Percentiles rank a stretch among this genome's conserved stretches.
Evolutionary conservation across 495 filamentous ascomycete species (phyloP).

Genomic region (Neurospora sp.): DNA sequence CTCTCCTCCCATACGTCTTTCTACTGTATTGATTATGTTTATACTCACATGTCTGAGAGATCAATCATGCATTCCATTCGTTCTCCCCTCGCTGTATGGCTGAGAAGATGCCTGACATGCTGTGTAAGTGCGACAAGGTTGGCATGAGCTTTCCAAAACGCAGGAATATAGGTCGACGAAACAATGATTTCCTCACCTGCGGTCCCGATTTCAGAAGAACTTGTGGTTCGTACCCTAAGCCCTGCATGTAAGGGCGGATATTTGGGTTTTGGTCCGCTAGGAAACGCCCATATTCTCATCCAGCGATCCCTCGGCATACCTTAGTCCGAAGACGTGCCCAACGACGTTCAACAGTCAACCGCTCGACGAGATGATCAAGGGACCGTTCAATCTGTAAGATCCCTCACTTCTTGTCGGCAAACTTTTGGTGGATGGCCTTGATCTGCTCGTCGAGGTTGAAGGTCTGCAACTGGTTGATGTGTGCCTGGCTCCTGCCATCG

Average conservation of each 20-base stretch:
- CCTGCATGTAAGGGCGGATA: not conserved
- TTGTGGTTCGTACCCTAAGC: not conserved
- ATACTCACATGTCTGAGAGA: not conserved
- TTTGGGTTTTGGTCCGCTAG: not conserved
- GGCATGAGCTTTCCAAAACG: not conserved
- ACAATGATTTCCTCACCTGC: not conserved
- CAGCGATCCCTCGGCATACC: not conserved
- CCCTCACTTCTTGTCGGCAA: slow-evolving; percentile 35
- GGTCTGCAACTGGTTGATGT: slow-evolving; percentile 36
- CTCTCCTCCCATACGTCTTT: not conserved
- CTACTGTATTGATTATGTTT: not conserved
- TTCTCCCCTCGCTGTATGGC: not conserved
- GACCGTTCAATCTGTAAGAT: not conserved
- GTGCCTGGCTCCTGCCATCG: slow-evolving; percentile 44
- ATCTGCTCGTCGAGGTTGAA: slow-evolving; percentile 67
- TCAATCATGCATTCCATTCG: not conserved
- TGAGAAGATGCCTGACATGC: not conserved
- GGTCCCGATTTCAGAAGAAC: not conserved
- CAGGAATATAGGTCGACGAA: not conserved
- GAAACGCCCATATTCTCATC: not conserved
- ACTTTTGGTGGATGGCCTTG: slow-evolving; percentile 56
- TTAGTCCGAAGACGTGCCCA: not conserved
- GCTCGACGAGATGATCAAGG: not conserved
- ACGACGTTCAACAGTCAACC: not conserved
- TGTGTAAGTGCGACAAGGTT: not conserved